Evolutionary conservation across 2,329 filamentous ascomycete genomes (phyloP), one percentile per base, ranked within the genome.

Genomic region (Cercospora zeae-maydis): DNA sequence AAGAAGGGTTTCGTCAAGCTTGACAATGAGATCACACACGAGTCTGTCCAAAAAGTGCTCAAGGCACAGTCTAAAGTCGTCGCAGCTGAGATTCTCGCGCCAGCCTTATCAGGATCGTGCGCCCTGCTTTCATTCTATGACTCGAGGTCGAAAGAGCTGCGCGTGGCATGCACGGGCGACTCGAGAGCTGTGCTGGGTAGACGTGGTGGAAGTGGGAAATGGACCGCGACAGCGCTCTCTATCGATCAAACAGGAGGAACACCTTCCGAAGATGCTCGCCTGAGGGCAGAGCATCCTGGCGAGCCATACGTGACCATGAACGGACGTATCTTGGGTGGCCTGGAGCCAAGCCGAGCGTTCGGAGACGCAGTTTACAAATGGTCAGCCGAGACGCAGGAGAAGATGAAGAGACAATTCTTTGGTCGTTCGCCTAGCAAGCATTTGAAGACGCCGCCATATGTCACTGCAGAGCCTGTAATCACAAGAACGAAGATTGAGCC

Each of bases 291-390:
- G 70, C 95, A 99, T 73, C 95, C 95, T 0, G 90, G 89, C 30
- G 95, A 99, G 78, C 88, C 91, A 13, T 83, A 93, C 70, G 95
- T 97, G 8, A 87, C 96, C 42, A 84, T 88, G 47, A 95, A 96
- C 70, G 95, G 95, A 5, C 89, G 95, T 65, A 91, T 99, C 14
- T 83, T 99, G 0, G 95, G 95, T 49, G 91, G 93, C 16, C 82
- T 99, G 11, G 95, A 99, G 76, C 95, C 95, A 3, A 93, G 89
- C 16, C 88, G 95, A 66, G 93, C 96, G 0, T 99, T 99, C 76
- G 96, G 95, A 36, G 95, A 99, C 77, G 93, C 95, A 8, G 88
- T 89, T 71, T 99, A 99, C 81, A 99, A 99, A 78, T 99, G 95
- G 95, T 90, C 86, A 63, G 84, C 86, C 57, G 92, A 96, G 64